Percentiles rank a stretch among this genome's conserved stretches.
phyloP scores from a whole-genome alignment of 495 filamentous ascomycete genomes.

The Trichoderma orchidacearum region DNA sequence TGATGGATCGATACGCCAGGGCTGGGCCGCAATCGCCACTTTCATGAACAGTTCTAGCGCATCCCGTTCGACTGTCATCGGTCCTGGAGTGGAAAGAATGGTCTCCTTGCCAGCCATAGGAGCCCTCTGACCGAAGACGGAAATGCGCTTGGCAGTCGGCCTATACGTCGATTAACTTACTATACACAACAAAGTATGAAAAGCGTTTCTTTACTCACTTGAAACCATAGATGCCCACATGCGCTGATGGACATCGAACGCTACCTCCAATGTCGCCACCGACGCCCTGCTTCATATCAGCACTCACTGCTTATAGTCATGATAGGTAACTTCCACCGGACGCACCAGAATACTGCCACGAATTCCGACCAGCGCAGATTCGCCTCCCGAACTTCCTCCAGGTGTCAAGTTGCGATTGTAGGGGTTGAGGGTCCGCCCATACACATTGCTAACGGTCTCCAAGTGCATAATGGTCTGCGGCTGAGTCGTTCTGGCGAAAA shows the following conservation, averaged over 20 bases:
- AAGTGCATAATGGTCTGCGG: conserved; percentile 42
- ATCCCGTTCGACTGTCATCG: conserved; percentile 16
- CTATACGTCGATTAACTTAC: conserved; percentile 4
- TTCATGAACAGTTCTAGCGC: conserved; percentile 47
- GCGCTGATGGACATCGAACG: conserved; percentile 49
- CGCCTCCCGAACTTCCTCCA: conserved; percentile 49
- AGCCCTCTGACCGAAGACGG: conserved; percentile 25
- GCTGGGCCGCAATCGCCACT: conserved; percentile 37
- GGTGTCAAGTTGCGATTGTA: conserved; percentile 41
- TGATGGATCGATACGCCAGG: conserved; percentile 43
- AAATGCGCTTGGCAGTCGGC: conserved; percentile 40
- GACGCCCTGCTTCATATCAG: conserved; percentile 29
- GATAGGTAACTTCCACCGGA: not conserved
- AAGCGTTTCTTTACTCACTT: not conserved
- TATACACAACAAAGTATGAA: no score
- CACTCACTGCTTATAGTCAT: not conserved
- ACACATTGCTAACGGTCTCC: conserved; percentile 49
- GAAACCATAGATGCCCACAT: conserved; percentile 33
- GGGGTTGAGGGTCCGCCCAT: conserved; percentile 54
- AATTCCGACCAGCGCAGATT: conserved; percentile 37
- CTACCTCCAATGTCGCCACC: conserved; percentile 60
- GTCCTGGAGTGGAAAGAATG: conserved; percentile 26
- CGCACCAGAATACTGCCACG: conserved; percentile 23
- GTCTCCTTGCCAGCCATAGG: conserved; percentile 9
- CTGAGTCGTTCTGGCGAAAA: conserved; percentile 68